Base-by-base conservation (phyloP, 192 early-diverging fungal genomes). In the Entomortierella lignicola region DNA sequence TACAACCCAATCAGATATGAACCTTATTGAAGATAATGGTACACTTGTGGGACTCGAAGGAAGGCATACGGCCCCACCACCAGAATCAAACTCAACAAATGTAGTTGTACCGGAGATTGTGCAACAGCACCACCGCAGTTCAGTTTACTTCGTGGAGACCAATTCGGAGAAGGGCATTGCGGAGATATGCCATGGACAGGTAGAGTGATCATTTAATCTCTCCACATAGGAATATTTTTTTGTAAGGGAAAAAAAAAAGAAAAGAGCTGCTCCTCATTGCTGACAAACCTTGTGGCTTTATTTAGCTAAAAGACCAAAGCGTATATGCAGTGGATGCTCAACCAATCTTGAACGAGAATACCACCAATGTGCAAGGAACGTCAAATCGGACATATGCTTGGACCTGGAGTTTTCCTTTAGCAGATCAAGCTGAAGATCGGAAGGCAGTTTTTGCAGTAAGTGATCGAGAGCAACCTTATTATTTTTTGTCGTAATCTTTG, bases 361-460 rank as follows among this genome's bases (percentile, higher is more conserved):
- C 21, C 4, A n/a, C n/a, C 20, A 2, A 13, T 4, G 47, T n/a
- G 27, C 27, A 51, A n/a, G 30, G 34, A 2, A 6, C 2, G 6
- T 15, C 39, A 26, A 44, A 29, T 18, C 26, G 51, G 26, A 53
- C 18, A 2, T 41, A 59, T 26, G 42, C 30, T 18, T 74, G 72
- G 72, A 59, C 52, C 18, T 74, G 72, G 68, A 50, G 18, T 20
- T 69, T 63, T 18, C 27, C 27, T 1, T 31, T 53, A 39, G 60
- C 58, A 41, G 75, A 70, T 25, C 30, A 66, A 34, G 50, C 48
- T 1, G 56, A 70, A 6, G 62, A 63, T 29, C 68, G 62, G 37
- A 79, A 66, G n/a, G 50, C 55, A 8, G 57, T 70, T 26, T 79
- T 66, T 66, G 75, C 67, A 30, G 73, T 77, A 64, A 57, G 73